Conservation (phyloP, 257 asterid genomes). For the Nicotiana tomentosiformis region DNA sequence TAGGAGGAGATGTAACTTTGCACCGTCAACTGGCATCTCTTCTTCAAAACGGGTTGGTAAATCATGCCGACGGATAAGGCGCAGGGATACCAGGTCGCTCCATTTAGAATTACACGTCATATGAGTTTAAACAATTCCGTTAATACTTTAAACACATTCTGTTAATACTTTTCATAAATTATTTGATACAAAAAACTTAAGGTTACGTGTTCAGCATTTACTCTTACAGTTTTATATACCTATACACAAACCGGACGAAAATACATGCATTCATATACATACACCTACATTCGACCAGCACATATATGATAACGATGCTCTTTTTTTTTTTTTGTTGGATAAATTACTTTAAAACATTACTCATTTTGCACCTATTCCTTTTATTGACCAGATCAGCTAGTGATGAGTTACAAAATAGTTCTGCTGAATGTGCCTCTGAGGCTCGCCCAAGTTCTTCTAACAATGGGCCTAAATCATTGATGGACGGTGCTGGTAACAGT, state of each 20-base stretch:
- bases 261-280: neutral
- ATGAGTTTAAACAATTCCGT: neutral
- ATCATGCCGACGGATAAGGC: slow-evolving; percentile 83
- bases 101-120: slow-evolving; percentile 1
- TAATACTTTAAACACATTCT: neutral
- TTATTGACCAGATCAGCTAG: slow-evolving; percentile 39
- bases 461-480: slow-evolving; percentile 21
- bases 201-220: neutral
- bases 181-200: neutral
- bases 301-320: neutral
- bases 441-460: slow-evolving; percentile 41
- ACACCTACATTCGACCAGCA: neutral
- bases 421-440: slow-evolving; percentile 16
- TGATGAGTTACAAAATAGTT: neutral
- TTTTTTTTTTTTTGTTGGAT: neutral
- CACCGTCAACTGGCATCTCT: slow-evolving; percentile 32
- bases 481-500: slow-evolving; percentile 26
- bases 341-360: neutral
- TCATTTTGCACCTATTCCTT: slow-evolving; percentile 3
- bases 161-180: neutral
- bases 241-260: too few relatives aligned
- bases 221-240: neutral
- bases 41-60: slow-evolving; percentile 65
- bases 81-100: slow-evolving; percentile 59
- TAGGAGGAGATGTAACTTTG: slow-evolving; percentile 52